Evolutionary conservation across 163 green algal species (phyloP).

Genomic region (Scenedesmus sp.): DNA sequence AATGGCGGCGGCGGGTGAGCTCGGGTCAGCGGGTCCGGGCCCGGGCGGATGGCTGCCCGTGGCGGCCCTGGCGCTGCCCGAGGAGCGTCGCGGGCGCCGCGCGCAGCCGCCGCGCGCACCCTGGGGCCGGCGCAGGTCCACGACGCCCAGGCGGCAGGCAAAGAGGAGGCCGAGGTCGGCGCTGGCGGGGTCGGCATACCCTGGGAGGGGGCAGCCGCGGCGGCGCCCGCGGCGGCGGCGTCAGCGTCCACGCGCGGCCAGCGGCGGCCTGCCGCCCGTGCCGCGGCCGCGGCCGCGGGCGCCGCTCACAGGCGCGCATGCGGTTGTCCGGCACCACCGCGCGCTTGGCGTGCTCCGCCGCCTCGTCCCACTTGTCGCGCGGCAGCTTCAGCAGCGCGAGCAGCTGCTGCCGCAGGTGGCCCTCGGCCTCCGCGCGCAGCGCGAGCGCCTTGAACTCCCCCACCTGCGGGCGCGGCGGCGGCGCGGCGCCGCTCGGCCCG

Average conservation of each 20-base stretch:
- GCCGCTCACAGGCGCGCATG: constrained; percentile 76
- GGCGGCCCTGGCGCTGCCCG: background rate
- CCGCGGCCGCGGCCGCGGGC: too few species aligned
- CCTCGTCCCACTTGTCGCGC: constrained; percentile 96
- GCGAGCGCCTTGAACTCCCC: constrained; percentile 86
- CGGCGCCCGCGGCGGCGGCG: background rate
- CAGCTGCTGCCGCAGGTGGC: constrained; percentile 75
- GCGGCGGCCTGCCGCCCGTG: too few species aligned
- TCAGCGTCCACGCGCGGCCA: background rate
- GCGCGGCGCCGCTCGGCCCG: background rate
- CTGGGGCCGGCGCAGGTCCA: constrained; percentile 84
- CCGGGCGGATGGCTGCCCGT: too few species aligned
- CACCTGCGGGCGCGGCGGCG: constrained; percentile 47
- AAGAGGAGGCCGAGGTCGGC: constrained; percentile 87
- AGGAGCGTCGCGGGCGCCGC: too few species aligned
- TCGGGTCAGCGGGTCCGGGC: too few species aligned
- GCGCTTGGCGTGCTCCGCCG: constrained; percentile 83
- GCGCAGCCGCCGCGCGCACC: constrained; percentile 57
- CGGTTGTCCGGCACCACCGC: constrained; percentile 86
- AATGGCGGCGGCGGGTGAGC: too few species aligned
- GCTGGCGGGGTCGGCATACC: constrained; percentile 72
- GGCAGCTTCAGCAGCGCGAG: constrained; percentile 89
- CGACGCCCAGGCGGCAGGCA: constrained; percentile 80
- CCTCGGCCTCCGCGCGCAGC: constrained; percentile 81
- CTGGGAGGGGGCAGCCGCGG: background rate